A percentile compares a stretch with the other conserved stretches of the same genome.
Conservation (phyloP, 352 stramenopile genomes). For the Phytopythium chamaehyphon region DNA sequence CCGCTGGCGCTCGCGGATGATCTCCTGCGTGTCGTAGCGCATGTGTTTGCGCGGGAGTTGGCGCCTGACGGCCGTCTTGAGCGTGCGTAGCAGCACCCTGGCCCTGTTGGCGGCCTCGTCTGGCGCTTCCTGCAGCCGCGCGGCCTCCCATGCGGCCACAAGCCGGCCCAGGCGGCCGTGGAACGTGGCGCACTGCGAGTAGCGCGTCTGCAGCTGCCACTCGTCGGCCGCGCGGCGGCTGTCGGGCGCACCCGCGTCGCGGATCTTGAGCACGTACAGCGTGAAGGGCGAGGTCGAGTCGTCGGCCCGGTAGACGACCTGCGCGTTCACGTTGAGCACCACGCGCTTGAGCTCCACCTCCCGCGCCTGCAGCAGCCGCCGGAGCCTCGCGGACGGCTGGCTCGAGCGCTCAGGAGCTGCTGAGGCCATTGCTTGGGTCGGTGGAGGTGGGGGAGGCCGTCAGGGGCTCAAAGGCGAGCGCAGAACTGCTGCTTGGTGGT, state of each 20-base stretch:
- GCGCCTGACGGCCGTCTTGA: conserved; percentile 9
- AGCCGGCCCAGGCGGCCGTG: conserved; percentile 11
- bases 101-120: conserved; percentile 3
- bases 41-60: conserved; percentile 27
- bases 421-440: neutral
- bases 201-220: conserved; percentile 23
- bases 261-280: conserved; percentile 22
- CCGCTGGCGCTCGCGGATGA: conserved; percentile 18
- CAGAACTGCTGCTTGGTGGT: neutral
- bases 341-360: conserved; percentile 13
- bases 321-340: conserved; percentile 12
- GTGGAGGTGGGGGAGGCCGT: neutral
- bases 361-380: conserved; percentile 17
- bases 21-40: conserved; percentile 19
- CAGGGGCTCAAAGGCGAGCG: neutral
- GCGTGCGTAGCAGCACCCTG: conserved; percentile 5
- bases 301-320: conserved; percentile 17
- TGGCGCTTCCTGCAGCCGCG: conserved; percentile 14
- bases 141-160: conserved; percentile 10
- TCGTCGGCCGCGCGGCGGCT: conserved; percentile 8
- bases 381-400: neutral
- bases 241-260: conserved; percentile 1
- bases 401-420: neutral
- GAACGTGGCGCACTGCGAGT: conserved; percentile 20
- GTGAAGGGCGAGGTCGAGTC: conserved; percentile 23